These are phyloP conservation scores for Nicotiana tabacum DNA, from an alignment of 257 asterid species.

Conservation along the genomic window DNA sequence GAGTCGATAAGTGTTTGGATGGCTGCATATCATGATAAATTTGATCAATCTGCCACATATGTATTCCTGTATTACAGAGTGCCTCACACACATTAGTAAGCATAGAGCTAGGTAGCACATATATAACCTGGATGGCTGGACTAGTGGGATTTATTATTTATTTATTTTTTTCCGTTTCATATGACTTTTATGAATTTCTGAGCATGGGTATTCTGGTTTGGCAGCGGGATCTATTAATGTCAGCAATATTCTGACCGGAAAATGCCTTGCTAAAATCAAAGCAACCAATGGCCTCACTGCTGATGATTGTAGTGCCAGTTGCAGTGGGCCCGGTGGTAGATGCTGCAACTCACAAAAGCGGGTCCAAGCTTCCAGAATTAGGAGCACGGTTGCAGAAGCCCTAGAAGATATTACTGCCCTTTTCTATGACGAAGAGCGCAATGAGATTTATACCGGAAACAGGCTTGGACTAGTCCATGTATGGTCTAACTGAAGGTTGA, in stretches of 20 bases:
- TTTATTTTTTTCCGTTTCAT: neutral
- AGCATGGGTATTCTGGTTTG: constrained; percentile 8
- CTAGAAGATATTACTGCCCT: constrained; percentile 94
- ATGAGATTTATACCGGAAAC: constrained; percentile 94
- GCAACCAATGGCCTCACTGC: constrained; percentile 48
- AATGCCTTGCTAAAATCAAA: constrained; percentile 92
- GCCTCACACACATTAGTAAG: neutral
- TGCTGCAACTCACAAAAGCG: constrained; percentile 56
- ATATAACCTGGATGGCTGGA: neutral
- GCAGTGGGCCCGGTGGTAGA: constrained; percentile 56
- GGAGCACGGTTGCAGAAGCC: constrained; percentile 81
- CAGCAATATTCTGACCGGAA: constrained; percentile 91
- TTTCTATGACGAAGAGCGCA: constrained; percentile 94
- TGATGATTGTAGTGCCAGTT: constrained; percentile 43
- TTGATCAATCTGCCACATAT: neutral
- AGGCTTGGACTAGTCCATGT: constrained; percentile 85
- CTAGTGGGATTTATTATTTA: neutral
- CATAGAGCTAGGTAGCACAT: neutral
- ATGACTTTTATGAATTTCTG: neutral
- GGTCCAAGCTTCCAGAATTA: constrained; percentile 38
- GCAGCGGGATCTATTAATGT: constrained; percentile 95
- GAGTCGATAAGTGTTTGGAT: neutral
- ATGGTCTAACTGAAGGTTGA: constrained; percentile 69
- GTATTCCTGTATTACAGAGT: neutral
- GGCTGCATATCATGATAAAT: neutral